Evolutionary conservation across 83 land plant species (phyloP).

Genomic region (Picea mariana): DNA sequence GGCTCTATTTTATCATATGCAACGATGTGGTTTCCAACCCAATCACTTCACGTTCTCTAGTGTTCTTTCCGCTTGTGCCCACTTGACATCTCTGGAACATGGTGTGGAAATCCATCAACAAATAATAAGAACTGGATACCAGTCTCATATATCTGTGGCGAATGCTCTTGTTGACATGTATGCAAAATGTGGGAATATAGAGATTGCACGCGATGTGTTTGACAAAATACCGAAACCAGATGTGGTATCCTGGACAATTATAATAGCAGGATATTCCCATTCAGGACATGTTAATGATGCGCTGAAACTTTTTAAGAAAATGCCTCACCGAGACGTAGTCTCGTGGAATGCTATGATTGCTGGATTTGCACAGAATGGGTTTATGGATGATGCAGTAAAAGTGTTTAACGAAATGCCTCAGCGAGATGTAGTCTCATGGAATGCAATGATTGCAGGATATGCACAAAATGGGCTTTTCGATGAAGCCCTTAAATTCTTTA

Average conservation of each 20-base stretch:
- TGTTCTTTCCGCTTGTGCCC: constrained; percentile 24
- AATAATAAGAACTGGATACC: constrained; percentile 21
- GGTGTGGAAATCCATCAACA: constrained; percentile 23
- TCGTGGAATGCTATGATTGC: constrained; percentile 36
- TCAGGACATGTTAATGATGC: no score
- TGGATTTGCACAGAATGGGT: no score
- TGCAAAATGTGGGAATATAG: constrained; percentile 27
- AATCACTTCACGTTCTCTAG: constrained; percentile 35
- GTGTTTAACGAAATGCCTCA: background rate
- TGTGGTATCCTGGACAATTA: no score
- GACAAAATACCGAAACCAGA: constrained; percentile 11
- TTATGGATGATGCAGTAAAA: no score
- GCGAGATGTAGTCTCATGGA: constrained; percentile 17
- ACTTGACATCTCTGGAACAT: background rate
- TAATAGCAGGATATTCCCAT: no score
- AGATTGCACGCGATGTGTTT: constrained; percentile 22
- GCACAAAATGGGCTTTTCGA: constrained; percentile 9
- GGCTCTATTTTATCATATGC: background rate
- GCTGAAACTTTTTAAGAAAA: no score
- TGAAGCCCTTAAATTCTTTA: constrained; percentile 30
- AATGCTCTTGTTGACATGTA: constrained; percentile 28
- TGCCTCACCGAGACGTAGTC: constrained; percentile 21
- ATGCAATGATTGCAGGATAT: constrained; percentile 43
- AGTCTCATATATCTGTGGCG: constrained; percentile 20
- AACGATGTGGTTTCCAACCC: constrained; percentile 14